Evolutionary conservation across 1,139 yeast genomes (phyloP).

Genomic region (Sugiyamaella japonica): DNA sequence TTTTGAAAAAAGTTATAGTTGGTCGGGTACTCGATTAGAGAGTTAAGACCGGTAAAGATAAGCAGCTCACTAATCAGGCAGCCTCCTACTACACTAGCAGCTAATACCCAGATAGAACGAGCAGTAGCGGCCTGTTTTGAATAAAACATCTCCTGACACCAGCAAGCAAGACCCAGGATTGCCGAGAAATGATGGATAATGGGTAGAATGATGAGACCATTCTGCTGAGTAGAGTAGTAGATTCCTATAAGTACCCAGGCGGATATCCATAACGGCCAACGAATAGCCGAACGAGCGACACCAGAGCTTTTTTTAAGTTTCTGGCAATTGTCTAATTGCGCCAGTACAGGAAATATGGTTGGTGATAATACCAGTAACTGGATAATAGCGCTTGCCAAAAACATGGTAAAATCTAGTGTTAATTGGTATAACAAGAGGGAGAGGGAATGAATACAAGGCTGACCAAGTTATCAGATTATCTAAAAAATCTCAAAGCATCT

Average conservation of each 20-base stretch:
- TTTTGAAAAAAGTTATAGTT: conserved; percentile 3
- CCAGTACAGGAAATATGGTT: conserved; percentile 24
- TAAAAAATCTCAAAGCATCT: conserved; percentile 14
- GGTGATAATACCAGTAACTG: conserved; percentile 18
- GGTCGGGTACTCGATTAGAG: background rate
- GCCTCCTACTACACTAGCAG: background rate
- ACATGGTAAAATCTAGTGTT: background rate
- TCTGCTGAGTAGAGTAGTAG: conserved; percentile 21
- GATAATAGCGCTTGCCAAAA: conserved; percentile 9
- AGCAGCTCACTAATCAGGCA: background rate
- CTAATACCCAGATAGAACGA: background rate
- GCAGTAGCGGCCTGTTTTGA: background rate
- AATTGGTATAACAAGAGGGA: background rate
- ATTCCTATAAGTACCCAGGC: conserved; percentile 19
- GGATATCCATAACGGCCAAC: conserved; percentile 25
- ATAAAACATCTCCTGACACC: conserved; percentile 23
- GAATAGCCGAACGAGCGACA: conserved; percentile 14
- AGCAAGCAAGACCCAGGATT: conserved; percentile 21
- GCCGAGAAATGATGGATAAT: conserved; percentile 20
- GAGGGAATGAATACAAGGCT: background rate
- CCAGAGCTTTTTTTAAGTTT: conserved; percentile 16
- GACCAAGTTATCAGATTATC: conserved; percentile 14
- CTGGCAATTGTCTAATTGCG: conserved; percentile 22
- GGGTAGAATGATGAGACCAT: conserved; percentile 20
- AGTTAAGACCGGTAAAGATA: background rate